Evolutionary conservation across 768 basidiomycete genomes (phyloP).

Genomic region (Phanerochaete carnosa): DNA sequence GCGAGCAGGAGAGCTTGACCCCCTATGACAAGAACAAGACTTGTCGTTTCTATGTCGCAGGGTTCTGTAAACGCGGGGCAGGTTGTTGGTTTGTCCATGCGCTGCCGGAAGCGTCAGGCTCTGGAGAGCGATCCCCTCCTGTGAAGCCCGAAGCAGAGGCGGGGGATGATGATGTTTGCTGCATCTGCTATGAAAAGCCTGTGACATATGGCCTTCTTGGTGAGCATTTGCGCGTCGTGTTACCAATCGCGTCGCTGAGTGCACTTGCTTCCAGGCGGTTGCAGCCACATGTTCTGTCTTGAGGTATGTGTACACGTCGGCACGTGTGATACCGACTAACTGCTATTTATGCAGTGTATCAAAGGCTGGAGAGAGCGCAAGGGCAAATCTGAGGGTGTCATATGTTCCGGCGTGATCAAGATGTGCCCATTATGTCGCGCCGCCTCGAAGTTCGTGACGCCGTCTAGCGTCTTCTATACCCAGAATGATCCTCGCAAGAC

Average conservation of each 20-base stretch:
- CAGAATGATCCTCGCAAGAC: constrained; percentile 52
- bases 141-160: constrained; percentile 18
- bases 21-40: constrained; percentile 70
- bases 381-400: constrained; percentile 47
- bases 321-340: background rate
- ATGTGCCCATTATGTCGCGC: constrained; percentile 77
- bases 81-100: constrained; percentile 76
- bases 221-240: constrained; percentile 27
- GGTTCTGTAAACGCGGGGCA: constrained; percentile 68
- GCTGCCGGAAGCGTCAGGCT: constrained; percentile 16
- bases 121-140: background rate
- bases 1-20: constrained; percentile 46
- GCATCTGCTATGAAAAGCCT: constrained; percentile 76
- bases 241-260: background rate
- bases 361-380: constrained; percentile 71
- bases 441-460: constrained; percentile 64
- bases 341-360: constrained; percentile 53
- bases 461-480: constrained; percentile 66
- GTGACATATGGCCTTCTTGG: constrained; percentile 65
- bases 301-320: constrained; percentile 38
- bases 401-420: constrained; percentile 61
- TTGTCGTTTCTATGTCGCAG: constrained; percentile 63
- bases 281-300: constrained; percentile 78
- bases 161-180: constrained; percentile 53
- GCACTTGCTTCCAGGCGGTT: constrained; percentile 44